Base-by-base conservation (phyloP, 176 grass and related monocot species). In the Oryza rufipogon region DNA sequence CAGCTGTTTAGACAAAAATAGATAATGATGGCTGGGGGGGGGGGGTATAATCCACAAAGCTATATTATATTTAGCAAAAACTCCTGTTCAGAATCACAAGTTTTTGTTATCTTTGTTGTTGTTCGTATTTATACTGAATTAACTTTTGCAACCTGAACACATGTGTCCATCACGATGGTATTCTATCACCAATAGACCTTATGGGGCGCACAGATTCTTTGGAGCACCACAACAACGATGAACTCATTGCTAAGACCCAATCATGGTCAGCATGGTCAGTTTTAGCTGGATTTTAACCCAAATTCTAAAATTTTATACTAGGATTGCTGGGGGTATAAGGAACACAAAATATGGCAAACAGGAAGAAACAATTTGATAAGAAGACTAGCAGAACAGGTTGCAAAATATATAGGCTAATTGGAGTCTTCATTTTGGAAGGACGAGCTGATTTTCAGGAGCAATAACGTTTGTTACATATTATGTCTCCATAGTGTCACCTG, bases 41-140 rank as follows among this genome's bases (percentile, higher is more conserved):
- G 25, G 28, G 45, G 74, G 23, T 45, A 56, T 12, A 64, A 73
- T 46, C 23, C 15, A 83, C 52, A 38, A 38, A 64, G 25, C 17
- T 38, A 38, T n/a, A 80, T 65, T 83, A 74, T 48, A 36, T 65
- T 65, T 58, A 74, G 70, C 0, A 47, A n/a, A 11, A 83, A 23
- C 23, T 74, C 64, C 17, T 47, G 25, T 74, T 65, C 16, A 73
- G 25, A 44, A 64, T 46, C 17, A 83, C 25, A 83, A 47, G 30
- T 66, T 66, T 10, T 4, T 10, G 58, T 63, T 63, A 63, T 63
- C 20, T 63, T 63, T 22, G 20, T 61, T 63, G n/a, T 23, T 63
- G 9, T 23, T 63, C 9, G 13, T 23, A 23, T 23, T 63, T 63
- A 63, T 63, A 63, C 58, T 63, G n/a, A 22, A 63, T 22, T 63